These are phyloP conservation scores for Urochloa ruziziensis DNA, from an alignment of 176 grass and related monocot genomes.

Conservation along the genomic window DNA sequence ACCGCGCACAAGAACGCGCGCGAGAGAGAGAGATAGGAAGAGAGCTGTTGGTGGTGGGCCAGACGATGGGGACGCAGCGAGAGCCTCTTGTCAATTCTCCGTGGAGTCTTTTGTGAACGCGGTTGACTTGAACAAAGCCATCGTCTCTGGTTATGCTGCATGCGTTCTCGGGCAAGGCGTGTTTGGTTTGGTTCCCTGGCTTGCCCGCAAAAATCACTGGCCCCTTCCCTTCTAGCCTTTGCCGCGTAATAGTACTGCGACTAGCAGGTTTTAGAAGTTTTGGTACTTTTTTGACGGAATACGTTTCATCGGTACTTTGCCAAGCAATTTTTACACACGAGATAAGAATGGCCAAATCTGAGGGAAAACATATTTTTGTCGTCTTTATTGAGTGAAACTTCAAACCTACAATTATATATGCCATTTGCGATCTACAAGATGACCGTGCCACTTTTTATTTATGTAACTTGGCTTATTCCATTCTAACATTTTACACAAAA, in stretches of 20 bases:
- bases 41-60: neutral
- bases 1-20: slow-evolving; percentile 1
- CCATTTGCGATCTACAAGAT: neutral
- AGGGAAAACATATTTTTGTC: neutral
- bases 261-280: neutral
- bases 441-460: neutral
- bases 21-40: too few species aligned
- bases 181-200: neutral
- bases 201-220: neutral
- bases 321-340: neutral
- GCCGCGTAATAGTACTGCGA: neutral
- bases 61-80: neutral
- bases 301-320: neutral
- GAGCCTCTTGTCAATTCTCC: neutral
- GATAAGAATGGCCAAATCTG: neutral
- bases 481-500: neutral
- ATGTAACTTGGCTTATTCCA: neutral
- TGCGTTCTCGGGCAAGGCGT: neutral
- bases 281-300: too few species aligned
- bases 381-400: neutral
- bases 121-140: neutral
- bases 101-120: slow-evolving; percentile 16
- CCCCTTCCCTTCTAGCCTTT: neutral
- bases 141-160: neutral
- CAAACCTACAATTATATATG: neutral